Evolutionary conservation across 495 filamentous ascomycete genomes (phyloP), one percentile per base, ranked within the genome.

Genomic region (Beverwykella pulmonaria): DNA sequence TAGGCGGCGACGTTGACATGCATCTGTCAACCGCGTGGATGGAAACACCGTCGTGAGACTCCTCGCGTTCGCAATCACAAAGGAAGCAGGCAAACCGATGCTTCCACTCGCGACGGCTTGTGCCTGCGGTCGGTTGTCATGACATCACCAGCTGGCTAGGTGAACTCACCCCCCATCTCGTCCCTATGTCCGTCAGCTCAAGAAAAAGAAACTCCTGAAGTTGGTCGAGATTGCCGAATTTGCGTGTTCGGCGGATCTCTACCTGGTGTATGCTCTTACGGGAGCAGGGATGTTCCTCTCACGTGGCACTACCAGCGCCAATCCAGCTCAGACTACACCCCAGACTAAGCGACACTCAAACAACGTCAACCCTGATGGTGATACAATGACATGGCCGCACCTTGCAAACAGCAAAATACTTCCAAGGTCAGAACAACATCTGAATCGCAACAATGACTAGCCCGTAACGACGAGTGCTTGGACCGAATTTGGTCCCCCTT

Each of bases 381-480:
- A 36, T 34, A 25, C 63, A 46, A 15, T 55, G 19, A 26, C 63
- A 66, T 59, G 63, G 55, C 63, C 34, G 36, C 56, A 60, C 63
- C 63, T 47, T 53, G 63, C 27, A 26, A 17, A 23, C 12, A 20
- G 22, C 19, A 53, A 27, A 22, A 54, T 53, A 66, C 48, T 48
- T 66, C 55, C 63, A 66, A 66, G 62, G 62, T 9, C 56, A 19
- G 41, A 34, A 55, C n/a, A 30, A 26, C 44, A 1, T 48, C 53
- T 59, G 53, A 57, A 44, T 52, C 62, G 32, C 53, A 10, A 53
- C 50, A 6, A 26, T 2, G 22, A n/a, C 26, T 59, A 46, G 48
- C 25, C 26, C 48, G 55, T 59, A 61, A 52, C 48, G 47, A 8
- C 25, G 17, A 14, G 27, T 19, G 55, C n/a, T 22, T 27, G 10